A percentile compares a stretch with the other conserved stretches of the same genome.
Evolutionary conservation across 495 filamentous ascomycete species (phyloP).

Genomic region (Aspergillus affinis): DNA sequence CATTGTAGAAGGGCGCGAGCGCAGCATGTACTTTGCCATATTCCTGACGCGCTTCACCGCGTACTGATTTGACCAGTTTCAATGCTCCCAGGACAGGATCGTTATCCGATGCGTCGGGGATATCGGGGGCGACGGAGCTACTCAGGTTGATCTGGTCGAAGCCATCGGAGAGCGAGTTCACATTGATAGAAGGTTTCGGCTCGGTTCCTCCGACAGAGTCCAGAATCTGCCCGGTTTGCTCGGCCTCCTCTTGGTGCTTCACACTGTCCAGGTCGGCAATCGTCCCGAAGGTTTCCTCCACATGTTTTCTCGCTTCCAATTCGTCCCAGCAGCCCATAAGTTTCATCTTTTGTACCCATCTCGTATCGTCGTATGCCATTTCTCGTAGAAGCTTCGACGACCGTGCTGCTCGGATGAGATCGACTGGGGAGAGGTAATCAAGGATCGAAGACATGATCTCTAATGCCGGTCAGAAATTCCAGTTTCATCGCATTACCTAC

Average conservation of each 20-base stretch:
- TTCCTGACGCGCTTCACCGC: conserved; percentile 84
- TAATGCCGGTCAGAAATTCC: conserved; percentile 32
- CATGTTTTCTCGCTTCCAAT: conserved; percentile 72
- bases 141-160: conserved; percentile 66
- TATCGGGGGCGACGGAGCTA: conserved; percentile 21
- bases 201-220: conserved; percentile 16
- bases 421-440: conserved; percentile 81
- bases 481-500: neutral
- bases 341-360: conserved; percentile 84
- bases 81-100: conserved; percentile 64
- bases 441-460: conserved; percentile 89
- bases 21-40: conserved; percentile 89
- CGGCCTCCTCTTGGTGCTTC: conserved; percentile 47
- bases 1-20: conserved; percentile 82
- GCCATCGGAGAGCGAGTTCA: conserved; percentile 54
- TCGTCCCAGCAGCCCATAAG: conserved; percentile 94
- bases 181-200: conserved; percentile 16
- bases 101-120: conserved; percentile 19
- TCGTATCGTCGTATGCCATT: conserved; percentile 98
- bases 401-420: conserved; percentile 82
- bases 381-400: conserved; percentile 87
- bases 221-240: conserved; percentile 16
- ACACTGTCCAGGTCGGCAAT: conserved; percentile 60
- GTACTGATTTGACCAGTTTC: conserved; percentile 67
- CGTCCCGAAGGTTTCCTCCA: conserved; percentile 70